These are phyloP conservation scores for Ploettnerulaceae sp. DNA, from an alignment of 2,329 filamentous ascomycete genomes.

Conservation along the genomic window DNA sequence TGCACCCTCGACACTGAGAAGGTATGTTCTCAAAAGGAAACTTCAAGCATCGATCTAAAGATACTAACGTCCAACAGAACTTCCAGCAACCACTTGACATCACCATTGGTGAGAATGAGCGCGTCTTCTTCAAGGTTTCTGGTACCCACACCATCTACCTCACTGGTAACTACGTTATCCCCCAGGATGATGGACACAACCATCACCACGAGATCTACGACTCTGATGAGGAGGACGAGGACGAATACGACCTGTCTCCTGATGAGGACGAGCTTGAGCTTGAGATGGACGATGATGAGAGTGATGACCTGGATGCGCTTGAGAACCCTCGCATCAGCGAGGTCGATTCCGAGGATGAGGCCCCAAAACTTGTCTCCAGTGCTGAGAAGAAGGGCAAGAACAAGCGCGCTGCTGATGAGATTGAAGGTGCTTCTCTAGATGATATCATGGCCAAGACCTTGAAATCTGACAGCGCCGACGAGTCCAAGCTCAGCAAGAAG, in stretches of 20 bases:
- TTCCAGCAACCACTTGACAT: slow-evolving; percentile 96
- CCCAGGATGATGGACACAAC: slow-evolving; percentile 51
- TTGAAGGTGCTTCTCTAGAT: slow-evolving; percentile 66
- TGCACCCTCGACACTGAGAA: slow-evolving; percentile 93
- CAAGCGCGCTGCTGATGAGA: slow-evolving; percentile 80
- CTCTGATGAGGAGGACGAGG: slow-evolving; percentile 57
- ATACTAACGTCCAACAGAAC: slow-evolving; percentile 52
- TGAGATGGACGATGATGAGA: slow-evolving; percentile 53
- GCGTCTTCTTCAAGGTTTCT: slow-evolving; percentile 84
- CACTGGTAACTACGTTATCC: slow-evolving; percentile 91
- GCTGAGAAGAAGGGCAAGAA: slow-evolving; percentile 68
- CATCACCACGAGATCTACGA: slow-evolving; percentile 56
- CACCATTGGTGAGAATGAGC: slow-evolving; percentile 82
- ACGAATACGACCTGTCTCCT: slow-evolving; percentile 76
- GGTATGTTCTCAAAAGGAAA: slow-evolving; percentile 58
- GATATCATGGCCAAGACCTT: slow-evolving; percentile 77
- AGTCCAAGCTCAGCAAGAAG: slow-evolving; percentile 86
- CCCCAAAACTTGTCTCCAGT: slow-evolving; percentile 51
- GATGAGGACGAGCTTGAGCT: slow-evolving; percentile 71
- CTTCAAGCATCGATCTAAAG: background rate
- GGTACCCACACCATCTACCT: slow-evolving; percentile 89
- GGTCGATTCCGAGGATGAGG: slow-evolving; percentile 73
- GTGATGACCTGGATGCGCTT: slow-evolving; percentile 73
- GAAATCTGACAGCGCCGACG: slow-evolving; percentile 49
- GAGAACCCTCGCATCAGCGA: slow-evolving; percentile 79